These are phyloP conservation scores for Amanita phalloides DNA, from an alignment of 768 basidiomycete genomes.

Conservation along the genomic window DNA sequence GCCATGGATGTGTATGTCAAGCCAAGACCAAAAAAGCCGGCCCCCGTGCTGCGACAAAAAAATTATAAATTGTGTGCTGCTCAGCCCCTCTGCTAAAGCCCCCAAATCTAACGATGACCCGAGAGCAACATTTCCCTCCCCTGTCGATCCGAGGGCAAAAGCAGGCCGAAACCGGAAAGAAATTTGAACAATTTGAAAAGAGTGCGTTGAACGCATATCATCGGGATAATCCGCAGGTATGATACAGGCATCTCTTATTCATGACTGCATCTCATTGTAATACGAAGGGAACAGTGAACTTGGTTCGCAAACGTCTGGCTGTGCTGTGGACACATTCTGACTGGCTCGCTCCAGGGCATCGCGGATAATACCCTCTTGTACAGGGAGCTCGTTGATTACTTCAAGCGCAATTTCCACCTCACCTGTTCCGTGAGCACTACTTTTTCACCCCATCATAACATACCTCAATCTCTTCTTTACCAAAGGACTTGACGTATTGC, in stretches of 20 bases:
- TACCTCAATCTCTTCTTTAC: neutral
- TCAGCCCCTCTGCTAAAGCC: neutral
- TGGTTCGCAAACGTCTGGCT: neutral
- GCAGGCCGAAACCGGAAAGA: neutral
- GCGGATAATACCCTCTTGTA: constrained; percentile 13
- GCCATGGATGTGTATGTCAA: too few relatives aligned
- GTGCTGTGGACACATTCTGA: neutral
- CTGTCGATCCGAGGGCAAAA: neutral
- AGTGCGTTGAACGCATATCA: neutral
- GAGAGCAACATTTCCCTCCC: neutral
- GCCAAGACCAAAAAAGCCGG: too few relatives aligned
- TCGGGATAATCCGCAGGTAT: neutral
- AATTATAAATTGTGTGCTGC: neutral
- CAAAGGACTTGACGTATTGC: constrained; percentile 14
- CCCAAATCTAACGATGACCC: neutral
- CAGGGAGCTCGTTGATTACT: constrained; percentile 9
- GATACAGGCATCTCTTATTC: neutral
- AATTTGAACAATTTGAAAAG: neutral
- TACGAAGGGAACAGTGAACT: neutral
- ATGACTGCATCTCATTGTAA: neutral
- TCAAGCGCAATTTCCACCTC: constrained; percentile 7
- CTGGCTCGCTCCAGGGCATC: constrained; percentile 5
- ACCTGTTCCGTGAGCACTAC: constrained; percentile 4
- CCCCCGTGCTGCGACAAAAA: neutral
- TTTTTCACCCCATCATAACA: neutral